A percentile compares a stretch with the other conserved stretches of the same genome.
phyloP scores from a whole-genome alignment of 768 basidiomycete species.

The Phlebiopsis flavidoalba region DNA sequence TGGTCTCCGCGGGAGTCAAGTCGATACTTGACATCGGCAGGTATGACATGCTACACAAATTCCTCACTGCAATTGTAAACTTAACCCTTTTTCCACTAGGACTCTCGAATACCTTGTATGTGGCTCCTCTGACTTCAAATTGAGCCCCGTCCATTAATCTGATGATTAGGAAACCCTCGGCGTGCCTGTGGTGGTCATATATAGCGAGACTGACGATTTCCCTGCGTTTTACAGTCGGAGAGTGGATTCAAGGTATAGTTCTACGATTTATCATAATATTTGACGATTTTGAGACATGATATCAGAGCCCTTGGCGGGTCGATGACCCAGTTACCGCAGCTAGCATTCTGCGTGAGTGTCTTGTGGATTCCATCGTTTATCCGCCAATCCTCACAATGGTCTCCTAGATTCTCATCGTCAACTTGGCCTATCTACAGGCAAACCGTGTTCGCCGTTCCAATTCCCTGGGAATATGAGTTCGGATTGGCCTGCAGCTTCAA shows the following conservation, averaged over 20 bases:
- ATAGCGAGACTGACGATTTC: slow-evolving; percentile 71
- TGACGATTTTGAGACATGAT: background rate
- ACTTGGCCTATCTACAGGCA: slow-evolving; percentile 70
- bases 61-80: background rate
- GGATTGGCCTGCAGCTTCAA: slow-evolving; percentile 66
- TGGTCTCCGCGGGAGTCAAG: slow-evolving; percentile 92
- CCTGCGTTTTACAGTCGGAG: slow-evolving; percentile 89
- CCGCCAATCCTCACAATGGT: background rate
- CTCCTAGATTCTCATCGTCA: slow-evolving; percentile 60
- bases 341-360: slow-evolving; percentile 57
- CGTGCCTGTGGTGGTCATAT: slow-evolving; percentile 76
- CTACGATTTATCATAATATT: background rate
- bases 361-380: background rate
- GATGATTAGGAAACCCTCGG: slow-evolving; percentile 82
- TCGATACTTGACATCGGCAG: slow-evolving; percentile 91
- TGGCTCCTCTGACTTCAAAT: background rate
- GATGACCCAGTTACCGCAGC: slow-evolving; percentile 64
- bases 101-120: slow-evolving; percentile 76
- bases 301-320: slow-evolving; percentile 76
- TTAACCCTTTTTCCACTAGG: slow-evolving; percentile 30
- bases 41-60: slow-evolving; percentile 27
- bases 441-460: slow-evolving; percentile 85
- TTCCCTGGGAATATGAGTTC: slow-evolving; percentile 72
- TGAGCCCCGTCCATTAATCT: background rate
- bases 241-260: slow-evolving; percentile 66